Evolutionary conservation across 73 alveolate genomes (phyloP).

Genomic region (Symbiodinium pilosum): DNA sequence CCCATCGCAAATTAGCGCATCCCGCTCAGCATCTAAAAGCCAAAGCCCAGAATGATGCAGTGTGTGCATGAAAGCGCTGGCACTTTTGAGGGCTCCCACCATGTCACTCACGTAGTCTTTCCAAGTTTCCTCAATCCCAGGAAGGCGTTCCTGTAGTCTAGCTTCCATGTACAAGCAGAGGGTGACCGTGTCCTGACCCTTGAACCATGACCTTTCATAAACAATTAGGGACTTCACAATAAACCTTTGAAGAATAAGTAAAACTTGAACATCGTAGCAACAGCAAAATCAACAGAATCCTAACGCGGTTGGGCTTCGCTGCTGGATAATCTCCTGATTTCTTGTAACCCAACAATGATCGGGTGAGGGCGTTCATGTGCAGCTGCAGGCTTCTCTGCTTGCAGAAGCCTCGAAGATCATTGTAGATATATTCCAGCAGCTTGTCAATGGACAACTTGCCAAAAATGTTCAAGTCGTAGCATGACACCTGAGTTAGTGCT

Average conservation of each 20-base stretch:
- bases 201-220: constrained; percentile 9
- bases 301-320: not conserved
- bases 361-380: constrained; percentile 22
- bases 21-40: not conserved
- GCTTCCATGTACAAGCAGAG: not conserved
- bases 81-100: not conserved
- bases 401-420: not conserved
- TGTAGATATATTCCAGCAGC: not conserved
- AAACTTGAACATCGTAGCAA: not conserved
- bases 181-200: constrained; percentile 14
- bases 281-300: too few relatives aligned
- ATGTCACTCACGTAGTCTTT: not conserved
- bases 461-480: not conserved
- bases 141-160: not conserved
- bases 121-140: not conserved
- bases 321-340: not conserved
- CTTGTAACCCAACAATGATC: not conserved
- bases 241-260: not conserved
- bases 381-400: not conserved
- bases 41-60: not conserved
- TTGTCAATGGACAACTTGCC: not conserved
- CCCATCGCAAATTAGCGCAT: not conserved
- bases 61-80: constrained; percentile 10
- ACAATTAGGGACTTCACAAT: too few relatives aligned
- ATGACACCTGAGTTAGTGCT: not conserved